Evolutionary conservation across 257 asterid genomes (phyloP), one percentile per base, ranked within the genome.

Genomic region (Jaltomata sinuosa): DNA sequence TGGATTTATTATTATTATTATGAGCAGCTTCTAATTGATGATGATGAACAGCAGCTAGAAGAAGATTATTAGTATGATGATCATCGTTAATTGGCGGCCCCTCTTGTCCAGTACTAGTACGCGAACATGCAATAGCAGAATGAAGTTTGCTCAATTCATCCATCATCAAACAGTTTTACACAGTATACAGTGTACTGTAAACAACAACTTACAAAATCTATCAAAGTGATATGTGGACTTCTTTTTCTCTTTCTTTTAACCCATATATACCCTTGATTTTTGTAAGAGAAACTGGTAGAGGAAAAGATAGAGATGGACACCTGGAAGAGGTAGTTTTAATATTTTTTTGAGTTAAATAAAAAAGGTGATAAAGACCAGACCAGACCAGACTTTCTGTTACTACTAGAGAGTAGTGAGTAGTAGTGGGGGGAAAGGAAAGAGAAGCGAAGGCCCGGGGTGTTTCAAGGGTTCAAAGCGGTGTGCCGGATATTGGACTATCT

Each of bases 131-230:
- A 81, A 88, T 85, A 16, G 89, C 87, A 77, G 87, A 87, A 87
- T 86, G 91, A 78, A 93, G 83, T 79, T 85, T 86, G 90, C 89
- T 88, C 38, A 91, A 87, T 65, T 92, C 94, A 84, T 91, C 94
- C 93, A 88, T 16, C 31, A 14, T 12, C 38, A 25, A 40, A 45
- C 40, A 84, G 62, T 21, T n/a, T n/a, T 38, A 38, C 52, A 21
- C 78, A 69, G 8, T 47, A 47, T 47, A 25, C 19, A 22, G 68
- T 22, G 32, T 42, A 5, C n/a, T 21, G 27, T 61, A 31, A 61
- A 61, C 36, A 52, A 64, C 80, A 6, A 82, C 88, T 82, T 72
- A 8, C 76, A 16, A 64, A 47, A 25, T 36, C 27, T 68, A 49
- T 19, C 21, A 42, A 68, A n/a, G n/a, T n/a, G n/a, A n/a, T n/a